Percentiles rank a stretch among this genome's conserved stretches.
phyloP scores from a whole-genome alignment of 139 green algal genomes.

The Zygnema circumcarinatum region DNA sequence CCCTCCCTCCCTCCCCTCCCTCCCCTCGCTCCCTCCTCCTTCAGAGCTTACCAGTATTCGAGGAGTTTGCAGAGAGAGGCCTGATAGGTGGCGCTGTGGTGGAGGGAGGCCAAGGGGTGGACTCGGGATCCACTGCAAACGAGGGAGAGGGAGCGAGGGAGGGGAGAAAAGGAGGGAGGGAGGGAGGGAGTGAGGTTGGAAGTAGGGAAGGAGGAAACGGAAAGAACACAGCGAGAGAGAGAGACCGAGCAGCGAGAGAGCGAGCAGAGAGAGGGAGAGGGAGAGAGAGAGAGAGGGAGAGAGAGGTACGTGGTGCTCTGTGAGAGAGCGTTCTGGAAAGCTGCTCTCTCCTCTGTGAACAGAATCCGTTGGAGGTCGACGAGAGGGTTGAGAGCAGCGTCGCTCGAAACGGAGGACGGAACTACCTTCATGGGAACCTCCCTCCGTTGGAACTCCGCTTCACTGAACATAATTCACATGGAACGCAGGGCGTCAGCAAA shows the following conservation, averaged over 20 bases:
- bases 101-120: slow-evolving; percentile 36
- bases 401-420: neutral
- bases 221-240: too few species aligned
- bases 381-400: neutral
- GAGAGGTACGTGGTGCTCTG: slow-evolving; percentile 7
- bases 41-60: slow-evolving; percentile 56
- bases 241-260: too few species aligned
- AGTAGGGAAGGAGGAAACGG: neutral
- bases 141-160: neutral
- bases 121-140: slow-evolving; percentile 47
- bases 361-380: slow-evolving; percentile 48
- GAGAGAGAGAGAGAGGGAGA: too few species aligned
- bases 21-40: too few species aligned
- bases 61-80: slow-evolving; percentile 56
- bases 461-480: too few species aligned
- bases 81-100: slow-evolving; percentile 58
- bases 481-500: too few species aligned
- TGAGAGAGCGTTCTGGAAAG: slow-evolving; percentile 22
- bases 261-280: too few species aligned
- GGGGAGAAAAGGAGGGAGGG: neutral
- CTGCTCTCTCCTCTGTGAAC: slow-evolving; percentile 63
- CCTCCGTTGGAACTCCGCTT: slow-evolving; percentile 26
- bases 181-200: slow-evolving; percentile 4
- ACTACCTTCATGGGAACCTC: slow-evolving; percentile 60
- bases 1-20: too few species aligned